phyloP scores from a whole-genome alignment of 345 rosid genomes.

The Mercurialis annua region DNA sequence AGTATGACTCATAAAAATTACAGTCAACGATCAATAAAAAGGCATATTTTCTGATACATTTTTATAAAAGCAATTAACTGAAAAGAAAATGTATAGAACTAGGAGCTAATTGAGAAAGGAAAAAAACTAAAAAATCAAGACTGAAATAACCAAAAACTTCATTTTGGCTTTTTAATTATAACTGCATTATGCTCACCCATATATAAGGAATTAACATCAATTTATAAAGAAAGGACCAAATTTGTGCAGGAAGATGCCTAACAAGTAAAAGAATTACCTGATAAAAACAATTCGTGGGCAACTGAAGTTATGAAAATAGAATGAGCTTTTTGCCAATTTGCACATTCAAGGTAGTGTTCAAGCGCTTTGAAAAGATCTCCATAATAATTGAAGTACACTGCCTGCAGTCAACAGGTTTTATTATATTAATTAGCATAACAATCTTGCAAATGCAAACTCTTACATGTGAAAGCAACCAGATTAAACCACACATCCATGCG shows the following conservation, averaged over 20 bases:
- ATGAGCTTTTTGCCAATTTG: slow-evolving; percentile 91
- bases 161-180: too few species aligned
- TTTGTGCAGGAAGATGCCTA: slow-evolving; percentile 7
- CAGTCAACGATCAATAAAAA: too few species aligned
- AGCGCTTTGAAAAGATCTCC: slow-evolving; percentile 72
- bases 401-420: slow-evolving; percentile 47
- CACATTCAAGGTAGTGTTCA: slow-evolving; percentile 79
- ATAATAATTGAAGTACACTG: slow-evolving; percentile 63
- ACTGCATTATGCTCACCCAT: too few species aligned
- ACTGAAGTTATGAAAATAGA: slow-evolving; percentile 70
- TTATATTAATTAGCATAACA: slow-evolving; percentile 11
- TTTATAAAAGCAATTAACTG: too few species aligned
- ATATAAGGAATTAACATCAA: too few species aligned
- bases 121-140: too few species aligned
- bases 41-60: too few species aligned
- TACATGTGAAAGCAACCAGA: neutral
- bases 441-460: neutral
- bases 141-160: too few species aligned
- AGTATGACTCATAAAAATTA: too few species aligned
- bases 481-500: neutral
- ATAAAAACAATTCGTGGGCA: slow-evolving; percentile 64
- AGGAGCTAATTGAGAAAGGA: too few species aligned
- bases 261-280: slow-evolving; percentile 46
- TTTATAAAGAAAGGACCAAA: neutral
- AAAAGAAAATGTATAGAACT: too few species aligned